Base-by-base conservation (phyloP, 768 basidiomycete genomes). In the Hebeloma cylindrosporum region DNA sequence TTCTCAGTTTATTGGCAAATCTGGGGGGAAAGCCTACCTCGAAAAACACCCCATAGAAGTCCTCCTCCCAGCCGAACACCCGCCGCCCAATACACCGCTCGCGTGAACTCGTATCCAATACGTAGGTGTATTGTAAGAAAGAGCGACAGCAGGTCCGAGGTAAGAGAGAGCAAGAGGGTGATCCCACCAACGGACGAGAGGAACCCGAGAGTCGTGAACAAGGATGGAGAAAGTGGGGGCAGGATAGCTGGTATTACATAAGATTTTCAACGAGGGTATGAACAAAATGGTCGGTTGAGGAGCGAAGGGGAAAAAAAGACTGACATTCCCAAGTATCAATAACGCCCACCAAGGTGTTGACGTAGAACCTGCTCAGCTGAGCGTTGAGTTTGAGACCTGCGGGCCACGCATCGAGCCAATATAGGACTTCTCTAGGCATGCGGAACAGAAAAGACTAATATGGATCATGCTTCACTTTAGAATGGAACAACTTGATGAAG, bases 361-460 rank as follows among this genome's bases (percentile, higher is more conserved):
- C 80, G 57, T 91, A 87, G 60, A 96, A 87, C 18, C 74, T 71
- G 54, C 91, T 90, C n/a, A 99, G 75, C 54, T 97, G 90, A 0
- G 91, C 90, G 58, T 98, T 98, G 40, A 99, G 82, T 65, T 99
- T 99, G 29, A 99, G 68, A 1, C 96, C 95, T 1, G 85, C 93
- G 0, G 95, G 95, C 95, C 95, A 98, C 48, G 87, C 81, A 61
- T 96, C 88, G 9, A 99, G 74, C 94, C 93, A 97, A 1, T 72
- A 55, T 2, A 97, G 70, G 0, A 75, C 71, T 11, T 35, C 40
- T 10, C 51, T 47, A 5, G 60, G 60, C 20, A 53, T 28, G 21
- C 54, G 38, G 18, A 60, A 57, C 1, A 82, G 59, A 47, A 71
- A 66, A 23, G 48, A 45, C 70, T 78, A 50, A 25, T 28, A 21